These are phyloP conservation scores for Sugiyamaella chiloensis DNA, from an alignment of 805 yeast genomes.

Conservation along the genomic window DNA sequence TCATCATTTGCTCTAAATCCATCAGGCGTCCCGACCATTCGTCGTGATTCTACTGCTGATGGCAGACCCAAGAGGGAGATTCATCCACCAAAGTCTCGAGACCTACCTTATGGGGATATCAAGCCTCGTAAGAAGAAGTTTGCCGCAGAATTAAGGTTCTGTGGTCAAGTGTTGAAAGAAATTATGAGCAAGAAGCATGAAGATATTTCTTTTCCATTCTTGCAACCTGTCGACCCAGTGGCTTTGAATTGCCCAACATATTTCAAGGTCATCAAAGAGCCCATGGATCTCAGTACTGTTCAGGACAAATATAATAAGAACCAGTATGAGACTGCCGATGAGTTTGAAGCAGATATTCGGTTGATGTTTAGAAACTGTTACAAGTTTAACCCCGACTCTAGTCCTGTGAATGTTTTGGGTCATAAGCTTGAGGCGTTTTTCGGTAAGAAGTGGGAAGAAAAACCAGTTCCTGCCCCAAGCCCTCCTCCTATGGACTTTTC, in stretches of 20 bases:
- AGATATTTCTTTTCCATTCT: constrained; percentile 81
- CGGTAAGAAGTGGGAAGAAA: constrained; percentile 82
- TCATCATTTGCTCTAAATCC: constrained; percentile 35
- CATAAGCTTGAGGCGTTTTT: constrained; percentile 83
- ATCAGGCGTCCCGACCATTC: constrained; percentile 57
- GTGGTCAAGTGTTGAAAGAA: constrained; percentile 79
- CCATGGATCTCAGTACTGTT: constrained; percentile 92
- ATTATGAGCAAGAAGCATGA: constrained; percentile 79
- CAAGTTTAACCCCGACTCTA: constrained; percentile 92
- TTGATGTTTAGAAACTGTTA: constrained; percentile 87
- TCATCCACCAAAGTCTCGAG: constrained; percentile 94
- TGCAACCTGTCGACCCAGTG: constrained; percentile 93
- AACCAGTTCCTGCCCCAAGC: constrained; percentile 67
- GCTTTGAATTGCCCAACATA: constrained; percentile 91
- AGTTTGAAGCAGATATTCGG: constrained; percentile 77
- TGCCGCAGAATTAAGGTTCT: constrained; percentile 85
- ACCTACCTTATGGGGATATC: constrained; percentile 78
- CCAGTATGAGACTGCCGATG: constrained; percentile 84
- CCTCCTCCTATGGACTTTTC: constrained; percentile 44
- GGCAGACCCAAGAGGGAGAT: constrained; percentile 88
- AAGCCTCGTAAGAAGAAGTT: constrained; percentile 89
- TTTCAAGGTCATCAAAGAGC: constrained; percentile 78
- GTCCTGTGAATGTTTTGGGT: constrained; percentile 94
- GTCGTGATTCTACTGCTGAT: constrained; percentile 69
- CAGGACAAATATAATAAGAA: constrained; percentile 77